A percentile compares a stretch with the other conserved stretches of the same genome.
These are phyloP conservation scores for Phaeosphaeria sp. DNA, from an alignment of 2,329 filamentous ascomycete species.

Conservation along the genomic window DNA sequence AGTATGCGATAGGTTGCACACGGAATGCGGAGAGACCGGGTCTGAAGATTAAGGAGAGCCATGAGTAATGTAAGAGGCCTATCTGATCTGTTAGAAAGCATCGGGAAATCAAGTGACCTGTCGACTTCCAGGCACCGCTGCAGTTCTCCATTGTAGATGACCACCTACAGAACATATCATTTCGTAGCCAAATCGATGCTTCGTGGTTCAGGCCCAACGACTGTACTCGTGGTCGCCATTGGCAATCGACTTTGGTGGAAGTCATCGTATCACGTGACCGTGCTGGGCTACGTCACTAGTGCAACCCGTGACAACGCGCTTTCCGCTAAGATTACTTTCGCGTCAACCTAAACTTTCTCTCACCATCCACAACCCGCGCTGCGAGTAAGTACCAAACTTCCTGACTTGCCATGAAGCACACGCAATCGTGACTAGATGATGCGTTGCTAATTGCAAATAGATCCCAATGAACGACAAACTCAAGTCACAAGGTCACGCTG, in stretches of 20 bases:
- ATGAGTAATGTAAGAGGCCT: no score
- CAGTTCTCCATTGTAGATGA: no score
- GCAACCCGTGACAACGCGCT: slow-evolving; percentile 25
- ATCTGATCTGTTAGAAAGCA: no score
- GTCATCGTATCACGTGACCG: neutral
- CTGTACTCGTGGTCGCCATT: no score
- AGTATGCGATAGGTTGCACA: no score
- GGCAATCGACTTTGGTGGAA: no score
- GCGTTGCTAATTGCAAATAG: slow-evolving; percentile 19
- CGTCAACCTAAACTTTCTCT: slow-evolving; percentile 19
- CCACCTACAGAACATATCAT: neutral
- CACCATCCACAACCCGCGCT: slow-evolving; percentile 33
- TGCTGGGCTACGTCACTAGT: slow-evolving; percentile 14
- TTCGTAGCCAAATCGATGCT: no score
- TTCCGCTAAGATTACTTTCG: slow-evolving; percentile 12
- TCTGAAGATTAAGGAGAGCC: no score
- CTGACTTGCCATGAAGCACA: neutral
- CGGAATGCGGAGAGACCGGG: no score
- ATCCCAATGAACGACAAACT: slow-evolving; percentile 39
- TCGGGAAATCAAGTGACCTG: no score
- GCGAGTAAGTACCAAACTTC: slow-evolving; percentile 27
- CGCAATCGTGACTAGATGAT: neutral
- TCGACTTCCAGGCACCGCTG: no score
- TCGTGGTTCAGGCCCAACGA: no score
- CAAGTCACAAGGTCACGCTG: slow-evolving; percentile 28